A percentile compares a stretch with the other conserved stretches of the same genome.
These are phyloP conservation scores for Diophrys appendiculata DNA, from an alignment of 73 alveolate species.

Conservation along the genomic window DNA sequence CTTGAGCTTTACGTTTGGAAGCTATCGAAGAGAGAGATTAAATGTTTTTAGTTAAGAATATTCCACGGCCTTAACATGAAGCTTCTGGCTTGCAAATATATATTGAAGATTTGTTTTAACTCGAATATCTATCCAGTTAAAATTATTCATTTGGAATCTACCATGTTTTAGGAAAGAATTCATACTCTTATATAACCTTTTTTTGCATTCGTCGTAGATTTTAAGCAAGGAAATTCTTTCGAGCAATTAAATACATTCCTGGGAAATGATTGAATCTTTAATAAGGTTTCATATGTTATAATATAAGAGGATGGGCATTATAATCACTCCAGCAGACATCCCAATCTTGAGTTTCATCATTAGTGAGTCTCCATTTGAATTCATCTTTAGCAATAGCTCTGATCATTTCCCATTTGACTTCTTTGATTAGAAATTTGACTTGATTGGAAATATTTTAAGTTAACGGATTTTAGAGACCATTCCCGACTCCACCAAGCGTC, in stretches of 20 bases:
- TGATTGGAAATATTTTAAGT: not conserved
- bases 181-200: slow-evolving; percentile 64
- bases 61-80: slow-evolving; percentile 68
- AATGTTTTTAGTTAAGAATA: slow-evolving; percentile 54
- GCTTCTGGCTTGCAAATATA: slow-evolving; percentile 65
- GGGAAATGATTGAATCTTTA: slow-evolving; percentile 83
- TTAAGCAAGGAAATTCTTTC: slow-evolving; percentile 78
- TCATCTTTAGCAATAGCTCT: not conserved
- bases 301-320: slow-evolving; percentile 32
- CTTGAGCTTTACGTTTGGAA: slow-evolving; percentile 31
- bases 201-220: slow-evolving; percentile 68
- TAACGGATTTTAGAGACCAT: not conserved
- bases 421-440: not conserved
- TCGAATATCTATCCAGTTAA: slow-evolving; percentile 46
- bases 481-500: too few species aligned
- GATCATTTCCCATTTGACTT: not conserved
- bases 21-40: slow-evolving; percentile 49
- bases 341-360: slow-evolving; percentile 1
- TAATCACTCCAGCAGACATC: slow-evolving; percentile 29
- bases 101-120: slow-evolving; percentile 28
- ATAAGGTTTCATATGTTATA: slow-evolving; percentile 34
- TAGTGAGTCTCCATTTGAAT: slow-evolving; percentile 1
- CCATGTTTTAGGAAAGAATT: slow-evolving; percentile 79
- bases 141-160: slow-evolving; percentile 74
- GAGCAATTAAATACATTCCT: slow-evolving; percentile 78